Evolutionary conservation across 1,284 basidiomycete genomes (phyloP), one percentile per base, ranked within the genome.

Genomic region (Sparassis latifolia): DNA sequence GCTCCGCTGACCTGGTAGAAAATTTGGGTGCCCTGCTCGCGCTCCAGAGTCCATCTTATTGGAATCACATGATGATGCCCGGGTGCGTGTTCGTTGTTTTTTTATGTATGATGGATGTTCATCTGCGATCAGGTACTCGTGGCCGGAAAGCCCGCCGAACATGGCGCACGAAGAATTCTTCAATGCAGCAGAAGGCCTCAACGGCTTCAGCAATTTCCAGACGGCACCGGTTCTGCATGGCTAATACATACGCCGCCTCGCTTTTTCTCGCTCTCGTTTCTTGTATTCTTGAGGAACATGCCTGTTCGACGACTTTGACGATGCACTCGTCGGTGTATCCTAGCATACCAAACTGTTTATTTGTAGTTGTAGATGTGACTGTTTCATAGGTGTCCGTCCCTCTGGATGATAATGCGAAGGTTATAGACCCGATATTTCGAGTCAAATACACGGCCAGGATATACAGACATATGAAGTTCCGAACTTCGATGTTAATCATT

Each of bases 21-120:
- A 76, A 80, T 64, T 70, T 87, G 50, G 86, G 84, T 2, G 77
- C 85, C 30, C 84, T 90, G 80, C 75, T 81, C 51, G 79, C 80
- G 27, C 69, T 89, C 50, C 81, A 84, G 56, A 86, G 81, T 50
- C 81, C 82, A 1, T 74, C 70, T 30, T 89, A 81, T 75, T 88
- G 84, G 85, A 69, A 77, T 37, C 84, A 78, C 48, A 83, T 87
- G 79, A 82, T 89, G 82, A 86, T 89, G 83, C 86, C 87, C 45
- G 87, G 87, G 81, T 88, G 49, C 35, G 67, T 60, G 30, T 4
- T 9, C 27, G 10, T 0, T 2, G 10, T 4, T 20, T 33, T 27
- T 31, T 43, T 20, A 20, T 33, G 35, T 4, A 10, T 31, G 4
- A 7, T n/a, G 45, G 27, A 38, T 6, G 45, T 28, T 35, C 20